These are phyloP conservation scores for Albugo candida DNA, from an alignment of 352 stramenopile species.

Conservation along the genomic window DNA sequence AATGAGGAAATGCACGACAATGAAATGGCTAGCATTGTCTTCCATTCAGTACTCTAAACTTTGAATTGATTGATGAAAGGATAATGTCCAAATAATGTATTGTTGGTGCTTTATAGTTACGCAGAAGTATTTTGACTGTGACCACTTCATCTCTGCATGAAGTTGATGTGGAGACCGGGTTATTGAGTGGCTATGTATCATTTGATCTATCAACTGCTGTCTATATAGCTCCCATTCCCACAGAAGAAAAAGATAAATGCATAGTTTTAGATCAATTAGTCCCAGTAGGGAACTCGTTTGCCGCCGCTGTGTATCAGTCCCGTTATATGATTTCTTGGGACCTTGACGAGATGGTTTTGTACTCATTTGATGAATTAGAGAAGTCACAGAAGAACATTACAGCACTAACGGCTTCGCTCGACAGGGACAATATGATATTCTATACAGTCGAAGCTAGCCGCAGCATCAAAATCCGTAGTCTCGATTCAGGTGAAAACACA, in stretches of 20 bases:
- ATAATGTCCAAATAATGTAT: no score
- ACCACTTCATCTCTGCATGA: slow-evolving; percentile 37
- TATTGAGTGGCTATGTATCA: slow-evolving; percentile 27
- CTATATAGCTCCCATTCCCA: neutral
- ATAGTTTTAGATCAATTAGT: slow-evolving; percentile 29
- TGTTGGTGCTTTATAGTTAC: no score
- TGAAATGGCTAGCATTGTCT: no score
- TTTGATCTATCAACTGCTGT: slow-evolving; percentile 33
- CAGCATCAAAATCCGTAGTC: slow-evolving; percentile 34
- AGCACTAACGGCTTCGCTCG: slow-evolving; percentile 30
- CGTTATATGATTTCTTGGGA: slow-evolving; percentile 44
- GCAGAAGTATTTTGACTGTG: slow-evolving; percentile 19
- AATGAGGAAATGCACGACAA: no score
- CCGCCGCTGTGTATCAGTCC: slow-evolving; percentile 38
- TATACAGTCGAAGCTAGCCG: slow-evolving; percentile 54
- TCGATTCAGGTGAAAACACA: slow-evolving; percentile 24
- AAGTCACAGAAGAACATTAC: slow-evolving; percentile 38
- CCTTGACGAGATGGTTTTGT: slow-evolving; percentile 30
- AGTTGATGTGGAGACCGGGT: slow-evolving; percentile 29
- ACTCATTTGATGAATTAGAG: slow-evolving; percentile 38
- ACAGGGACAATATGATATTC: slow-evolving; percentile 39
- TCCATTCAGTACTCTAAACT: no score
- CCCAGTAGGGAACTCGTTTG: slow-evolving; percentile 19
- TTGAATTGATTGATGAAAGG: no score
- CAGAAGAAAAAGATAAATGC: slow-evolving; percentile 1